Conservation (phyloP, 2,329 filamentous ascomycete species). For the Moelleriella libera region DNA sequence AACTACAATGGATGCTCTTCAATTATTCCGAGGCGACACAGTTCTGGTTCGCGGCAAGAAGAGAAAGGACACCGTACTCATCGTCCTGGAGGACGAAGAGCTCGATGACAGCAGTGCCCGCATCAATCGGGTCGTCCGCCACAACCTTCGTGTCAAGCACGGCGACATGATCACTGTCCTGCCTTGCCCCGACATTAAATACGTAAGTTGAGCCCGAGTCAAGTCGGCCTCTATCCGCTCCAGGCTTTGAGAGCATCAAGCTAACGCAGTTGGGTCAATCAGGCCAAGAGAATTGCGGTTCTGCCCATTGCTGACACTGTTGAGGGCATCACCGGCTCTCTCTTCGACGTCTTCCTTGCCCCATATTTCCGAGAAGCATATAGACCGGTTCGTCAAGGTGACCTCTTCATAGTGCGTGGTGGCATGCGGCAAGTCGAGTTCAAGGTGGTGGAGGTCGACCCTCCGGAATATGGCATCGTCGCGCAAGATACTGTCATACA, state of each 20-base stretch:
- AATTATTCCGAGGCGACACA: slow-evolving; percentile 97
- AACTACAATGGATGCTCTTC: slow-evolving; percentile 95
- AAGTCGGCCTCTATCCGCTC: not conserved
- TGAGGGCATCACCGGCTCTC: slow-evolving; percentile 90
- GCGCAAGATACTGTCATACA: slow-evolving; percentile 98
- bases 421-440: slow-evolving; percentile 99
- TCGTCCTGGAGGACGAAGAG: slow-evolving; percentile 93
- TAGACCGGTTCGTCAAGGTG: slow-evolving; percentile 89
- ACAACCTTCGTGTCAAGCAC: slow-evolving; percentile 97
- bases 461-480: slow-evolving; percentile 96
- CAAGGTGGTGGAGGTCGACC: slow-evolving; percentile 98
- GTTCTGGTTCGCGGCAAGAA: slow-evolving; percentile 99
- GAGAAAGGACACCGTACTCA: slow-evolving; percentile 96
- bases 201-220: slow-evolving; percentile 48
- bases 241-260: no score
- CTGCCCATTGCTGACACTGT: slow-evolving; percentile 96
- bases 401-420: slow-evolving; percentile 92
- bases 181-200: slow-evolving; percentile 99
- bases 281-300: slow-evolving; percentile 98
- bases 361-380: slow-evolving; percentile 99
- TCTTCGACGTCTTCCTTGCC: slow-evolving; percentile 98
- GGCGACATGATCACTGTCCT: slow-evolving; percentile 96
- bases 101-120: slow-evolving; percentile 93
- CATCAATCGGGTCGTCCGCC: slow-evolving; percentile 96
- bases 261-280: not conserved